Conservation (phyloP, 768 basidiomycete genomes). For the Boletus sensibilis region DNA sequence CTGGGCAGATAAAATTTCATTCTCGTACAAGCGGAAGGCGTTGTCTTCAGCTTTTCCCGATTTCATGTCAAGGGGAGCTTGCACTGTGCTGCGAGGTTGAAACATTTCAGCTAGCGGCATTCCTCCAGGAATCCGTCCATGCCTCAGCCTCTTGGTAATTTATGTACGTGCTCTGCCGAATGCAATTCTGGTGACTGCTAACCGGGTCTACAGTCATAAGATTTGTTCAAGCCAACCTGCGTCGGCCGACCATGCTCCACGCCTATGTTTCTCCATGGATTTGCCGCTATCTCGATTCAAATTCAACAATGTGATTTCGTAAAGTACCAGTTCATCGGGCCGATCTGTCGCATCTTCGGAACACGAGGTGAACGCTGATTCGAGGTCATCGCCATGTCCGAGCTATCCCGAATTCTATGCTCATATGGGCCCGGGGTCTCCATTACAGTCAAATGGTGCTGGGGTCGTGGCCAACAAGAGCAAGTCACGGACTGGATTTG, state of each 20-base stretch:
- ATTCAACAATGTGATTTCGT: neutral
- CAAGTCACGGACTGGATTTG: neutral
- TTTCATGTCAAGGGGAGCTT: neutral
- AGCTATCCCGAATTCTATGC: neutral
- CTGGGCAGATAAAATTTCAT: conserved; percentile 27
- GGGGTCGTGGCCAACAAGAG: neutral
- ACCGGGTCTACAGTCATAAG: neutral
- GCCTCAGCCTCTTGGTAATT: neutral
- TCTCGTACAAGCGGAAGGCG: conserved; percentile 5
- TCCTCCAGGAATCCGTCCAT: neutral
- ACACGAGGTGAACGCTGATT: neutral
- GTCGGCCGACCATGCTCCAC: neutral
- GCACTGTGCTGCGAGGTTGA: conserved; percentile 7
- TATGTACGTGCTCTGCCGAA: conserved; percentile 8
- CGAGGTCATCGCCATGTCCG: neutral
- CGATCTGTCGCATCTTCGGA: neutral
- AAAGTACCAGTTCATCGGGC: neutral
- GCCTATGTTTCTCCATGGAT: neutral
- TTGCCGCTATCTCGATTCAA: neutral
- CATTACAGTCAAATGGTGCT: neutral
- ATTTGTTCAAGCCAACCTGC: neutral
- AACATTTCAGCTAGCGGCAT: neutral
- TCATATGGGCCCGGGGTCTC: too few relatives aligned
- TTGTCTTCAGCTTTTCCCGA: neutral
- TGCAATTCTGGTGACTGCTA: neutral